Conservation (phyloP, 495 filamentous ascomycete species). For the Neurospora tetraspora region DNA sequence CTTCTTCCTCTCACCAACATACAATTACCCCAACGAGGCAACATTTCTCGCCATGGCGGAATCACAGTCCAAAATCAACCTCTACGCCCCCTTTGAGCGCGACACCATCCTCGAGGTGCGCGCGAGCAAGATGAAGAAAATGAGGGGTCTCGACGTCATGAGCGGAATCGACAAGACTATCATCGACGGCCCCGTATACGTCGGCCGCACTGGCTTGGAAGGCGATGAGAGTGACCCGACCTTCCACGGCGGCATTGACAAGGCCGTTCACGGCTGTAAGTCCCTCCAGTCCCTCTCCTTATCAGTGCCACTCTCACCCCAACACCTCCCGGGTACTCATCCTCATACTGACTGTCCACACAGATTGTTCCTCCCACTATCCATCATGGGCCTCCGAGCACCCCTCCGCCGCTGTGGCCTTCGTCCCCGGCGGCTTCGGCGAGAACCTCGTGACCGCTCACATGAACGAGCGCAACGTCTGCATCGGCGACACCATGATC, state of each 20-base stretch:
- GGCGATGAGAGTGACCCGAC: conserved; percentile 47
- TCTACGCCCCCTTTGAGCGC: conserved; percentile 29
- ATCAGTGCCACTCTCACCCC: too few species aligned
- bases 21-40: not conserved
- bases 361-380: conserved; percentile 46
- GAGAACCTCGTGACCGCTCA: conserved; percentile 43
- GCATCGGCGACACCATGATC: conserved; percentile 44
- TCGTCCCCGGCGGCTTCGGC: conserved; percentile 44
- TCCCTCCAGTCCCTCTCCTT: not conserved
- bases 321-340: not conserved
- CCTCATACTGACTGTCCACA: not conserved
- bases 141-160: conserved; percentile 31
- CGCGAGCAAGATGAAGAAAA: conserved; percentile 39
- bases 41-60: conserved; percentile 10
- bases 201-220: conserved; percentile 36
- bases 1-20: not conserved
- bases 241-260: conserved; percentile 45
- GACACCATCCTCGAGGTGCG: conserved; percentile 44
- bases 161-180: conserved; percentile 44
- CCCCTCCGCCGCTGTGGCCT: conserved; percentile 29
- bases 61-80: conserved; percentile 18
- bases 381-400: conserved; percentile 34
- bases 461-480: conserved; percentile 48
- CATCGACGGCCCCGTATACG: conserved; percentile 27
- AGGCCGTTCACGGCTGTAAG: conserved; percentile 47